Conservation (phyloP, 345 rosid genomes). For the Melastoma malabathricum region DNA sequence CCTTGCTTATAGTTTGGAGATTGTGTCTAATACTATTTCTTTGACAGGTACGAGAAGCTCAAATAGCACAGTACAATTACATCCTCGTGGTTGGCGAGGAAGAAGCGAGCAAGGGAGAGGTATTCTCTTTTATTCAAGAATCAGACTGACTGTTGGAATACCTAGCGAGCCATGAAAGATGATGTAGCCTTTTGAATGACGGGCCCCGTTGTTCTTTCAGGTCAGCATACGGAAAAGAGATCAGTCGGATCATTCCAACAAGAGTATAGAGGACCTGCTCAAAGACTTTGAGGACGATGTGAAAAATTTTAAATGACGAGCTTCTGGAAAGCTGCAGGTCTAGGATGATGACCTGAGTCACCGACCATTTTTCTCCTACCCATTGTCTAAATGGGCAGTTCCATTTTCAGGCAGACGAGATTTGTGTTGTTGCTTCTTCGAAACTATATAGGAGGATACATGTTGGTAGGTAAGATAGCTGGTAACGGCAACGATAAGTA, state of each 20-base stretch:
- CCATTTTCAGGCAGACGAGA: too few relatives aligned
- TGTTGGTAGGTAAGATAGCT: too few relatives aligned
- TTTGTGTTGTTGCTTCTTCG: too few relatives aligned
- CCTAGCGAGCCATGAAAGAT: not conserved
- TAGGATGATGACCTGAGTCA: not conserved
- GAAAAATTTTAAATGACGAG: constrained; percentile 31
- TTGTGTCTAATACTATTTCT: not conserved
- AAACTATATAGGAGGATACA: too few relatives aligned
- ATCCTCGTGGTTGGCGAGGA: constrained; percentile 94
- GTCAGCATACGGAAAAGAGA: constrained; percentile 76
- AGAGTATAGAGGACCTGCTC: constrained; percentile 45
- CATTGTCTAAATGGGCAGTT: too few relatives aligned
- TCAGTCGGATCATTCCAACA: constrained; percentile 42
- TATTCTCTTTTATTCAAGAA: constrained; percentile 7
- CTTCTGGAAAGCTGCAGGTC: not conserved
- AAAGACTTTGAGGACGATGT: constrained; percentile 43
- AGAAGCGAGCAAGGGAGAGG: constrained; percentile 71
- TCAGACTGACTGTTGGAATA: not conserved
- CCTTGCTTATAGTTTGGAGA: not conserved
- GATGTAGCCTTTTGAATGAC: not conserved
- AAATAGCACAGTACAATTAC: constrained; percentile 80
- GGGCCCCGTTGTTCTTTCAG: constrained; percentile 21
- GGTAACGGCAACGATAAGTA: too few relatives aligned
- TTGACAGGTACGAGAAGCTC: constrained; percentile 82
- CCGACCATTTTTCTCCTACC: not conserved